These are phyloP conservation scores for Xylariaceae sp. DNA, from an alignment of 2,329 filamentous ascomycete species.

Conservation along the genomic window DNA sequence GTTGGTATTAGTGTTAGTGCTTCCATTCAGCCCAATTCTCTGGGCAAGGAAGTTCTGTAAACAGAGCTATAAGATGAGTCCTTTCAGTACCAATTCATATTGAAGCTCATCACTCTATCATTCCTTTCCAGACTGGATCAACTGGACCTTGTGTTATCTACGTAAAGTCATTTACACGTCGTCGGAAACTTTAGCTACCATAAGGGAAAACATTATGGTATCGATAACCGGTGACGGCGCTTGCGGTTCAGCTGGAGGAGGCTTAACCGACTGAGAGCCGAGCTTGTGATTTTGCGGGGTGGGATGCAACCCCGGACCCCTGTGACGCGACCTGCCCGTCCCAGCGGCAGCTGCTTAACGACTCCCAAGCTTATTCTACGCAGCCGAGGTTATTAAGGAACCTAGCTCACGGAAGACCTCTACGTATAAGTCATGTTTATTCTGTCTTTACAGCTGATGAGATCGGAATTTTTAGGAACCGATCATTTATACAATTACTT, in stretches of 20 bases:
- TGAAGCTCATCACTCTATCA: too few relatives aligned
- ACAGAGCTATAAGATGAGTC: neutral
- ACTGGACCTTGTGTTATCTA: too few relatives aligned
- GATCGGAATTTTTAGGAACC: neutral
- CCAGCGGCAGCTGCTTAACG: too few relatives aligned
- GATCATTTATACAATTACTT: neutral
- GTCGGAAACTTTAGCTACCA: too few relatives aligned
- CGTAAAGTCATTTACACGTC: too few relatives aligned
- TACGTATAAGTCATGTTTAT: too few relatives aligned
- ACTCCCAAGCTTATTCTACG: neutral
- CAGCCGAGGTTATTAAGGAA: conserved; percentile 17
- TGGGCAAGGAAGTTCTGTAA: neutral
- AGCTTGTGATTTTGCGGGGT: conserved; percentile 66
- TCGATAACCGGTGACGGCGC: conserved; percentile 44
- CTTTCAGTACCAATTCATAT: too few relatives aligned
- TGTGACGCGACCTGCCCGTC: neutral
- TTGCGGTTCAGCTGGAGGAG: conserved; percentile 22
- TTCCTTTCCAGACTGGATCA: too few relatives aligned
- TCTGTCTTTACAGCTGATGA: neutral
- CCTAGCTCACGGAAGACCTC: too few relatives aligned
- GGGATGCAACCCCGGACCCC: conserved; percentile 5
- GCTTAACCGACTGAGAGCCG: conserved; percentile 57
- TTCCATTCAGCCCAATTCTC: neutral
- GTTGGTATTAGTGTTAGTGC: too few relatives aligned
- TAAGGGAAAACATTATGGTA: conserved; percentile 26